Evolutionary conservation across 768 basidiomycete genomes (phyloP), one percentile per base, ranked within the genome.

Genomic region (Rhodotorula taiwanensis): DNA sequence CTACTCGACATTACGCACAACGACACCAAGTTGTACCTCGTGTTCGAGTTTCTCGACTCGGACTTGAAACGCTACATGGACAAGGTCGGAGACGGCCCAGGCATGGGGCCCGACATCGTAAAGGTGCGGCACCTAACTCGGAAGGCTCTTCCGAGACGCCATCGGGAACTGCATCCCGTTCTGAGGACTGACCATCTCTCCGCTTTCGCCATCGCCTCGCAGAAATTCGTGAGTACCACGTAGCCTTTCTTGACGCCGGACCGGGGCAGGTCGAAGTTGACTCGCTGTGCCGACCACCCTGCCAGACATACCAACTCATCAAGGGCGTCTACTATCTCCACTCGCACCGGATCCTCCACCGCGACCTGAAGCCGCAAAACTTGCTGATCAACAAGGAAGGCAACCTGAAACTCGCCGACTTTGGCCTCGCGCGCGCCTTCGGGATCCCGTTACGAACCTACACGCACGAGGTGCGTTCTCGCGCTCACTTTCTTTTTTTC

Each of bases 361-460:
- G 94, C 56, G 94, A 98, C 76, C 81, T 98, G 72, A 98, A 74
- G 61, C 73, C 73, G 3, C 93, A 97, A 78, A 97, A 98, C 77
- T 79, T 97, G 58, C 82, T 98, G 62, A 95, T 98, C 75, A 86
- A 92, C 79, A 86, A 84, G 68, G 79, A 84, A 53, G 85, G 89
- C 69, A 95, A 95, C 75, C 82, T 98, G 60, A 98, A 98, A 78
- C 82, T 98, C 39, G 93, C 90, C 20, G 94, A 97, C 78, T 97
- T 98, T 73, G 94, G 94, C 45, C 81, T 98, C 48, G 93, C 94
- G 4, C 81, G 94, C 64, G 94, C 94, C 16, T 99, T 99, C 75
- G 95, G 95, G 62, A 97, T 99, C 71, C 95, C 95, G 45, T 85
- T 99, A 80, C 81, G 95, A 71, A 95, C 94, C n/a, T 99, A 98